Evolutionary conservation across 2,329 filamentous ascomycete species (phyloP), one percentile per base, ranked within the genome.

Genomic region (Epichloe festucae): DNA sequence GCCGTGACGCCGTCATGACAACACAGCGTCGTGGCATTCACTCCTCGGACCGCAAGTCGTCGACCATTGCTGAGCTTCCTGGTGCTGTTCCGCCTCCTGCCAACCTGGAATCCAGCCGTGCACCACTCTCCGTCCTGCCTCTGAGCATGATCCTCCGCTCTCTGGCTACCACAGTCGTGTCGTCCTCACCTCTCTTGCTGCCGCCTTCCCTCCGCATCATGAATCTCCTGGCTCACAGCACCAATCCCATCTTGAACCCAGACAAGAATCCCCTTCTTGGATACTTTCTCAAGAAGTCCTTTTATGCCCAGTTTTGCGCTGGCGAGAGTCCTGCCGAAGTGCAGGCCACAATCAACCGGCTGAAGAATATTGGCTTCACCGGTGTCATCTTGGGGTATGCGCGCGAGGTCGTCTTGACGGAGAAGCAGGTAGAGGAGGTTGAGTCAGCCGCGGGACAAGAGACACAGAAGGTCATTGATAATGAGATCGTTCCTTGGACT

Each of bases 241-340:
- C 77, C 48, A 82, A 72, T 52, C 70, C 78, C 1, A 51, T 89
- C 0, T 73, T 93, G 52, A 84, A 84, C 65, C 82, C 89, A 4
- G 88, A 94, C 62, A 74, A 70, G 49, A 95, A 95, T 63, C 80
- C 80, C 0, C 46, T 91, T 1, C 74, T 95, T 15, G 77, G 81
- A 43, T 78, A 73, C 54, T 63, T 89, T 42, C 73, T 95, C 48
- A 89, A 89, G 65, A 79, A 82, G 63, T 94, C 88, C 0, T 89
- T 95, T 60, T 95, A 95, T 65, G 81, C 82, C 23, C 90, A 96
- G 61, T 96, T 95, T 67, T 96, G 90, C 66, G 88, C 87, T 0
- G 90, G 90, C 31, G 85, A 89, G 67, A 85, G 79, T 47, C 73
- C 77, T 0, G 60, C 65, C 1, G 87, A 95, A 66, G 84, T 94